Evolutionary conservation across 192 early-diverging fungal genomes (phyloP).

Genomic region (Coemansia guatemalensis): DNA sequence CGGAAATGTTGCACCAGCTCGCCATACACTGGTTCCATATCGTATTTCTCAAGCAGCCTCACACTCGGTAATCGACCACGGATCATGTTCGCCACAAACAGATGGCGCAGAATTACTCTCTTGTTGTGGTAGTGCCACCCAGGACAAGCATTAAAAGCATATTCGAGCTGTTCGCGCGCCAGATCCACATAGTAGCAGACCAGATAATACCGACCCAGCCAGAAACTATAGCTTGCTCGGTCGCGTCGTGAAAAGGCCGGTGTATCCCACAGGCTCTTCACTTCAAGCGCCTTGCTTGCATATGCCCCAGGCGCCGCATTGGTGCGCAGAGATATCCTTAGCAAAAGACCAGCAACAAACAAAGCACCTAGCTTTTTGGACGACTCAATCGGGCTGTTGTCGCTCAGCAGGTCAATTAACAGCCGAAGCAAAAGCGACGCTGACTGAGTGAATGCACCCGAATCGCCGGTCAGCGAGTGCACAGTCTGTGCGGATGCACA

Average conservation of each 20-base stretch:
- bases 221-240: slow-evolving; percentile 37
- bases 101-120: slow-evolving; percentile 38
- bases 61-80: slow-evolving; percentile 29
- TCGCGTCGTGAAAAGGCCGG: slow-evolving; percentile 30
- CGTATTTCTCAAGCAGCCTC: slow-evolving; percentile 34
- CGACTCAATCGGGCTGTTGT: slow-evolving; percentile 21
- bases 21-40: slow-evolving; percentile 40
- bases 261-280: slow-evolving; percentile 8
- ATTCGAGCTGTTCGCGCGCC: slow-evolving; percentile 36
- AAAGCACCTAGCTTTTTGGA: slow-evolving; percentile 34
- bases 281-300: slow-evolving; percentile 47
- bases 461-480: slow-evolving; percentile 11
- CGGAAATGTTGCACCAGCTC: slow-evolving; percentile 26
- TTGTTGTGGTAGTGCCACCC: slow-evolving; percentile 47
- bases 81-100: slow-evolving; percentile 47
- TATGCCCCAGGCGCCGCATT: slow-evolving; percentile 43
- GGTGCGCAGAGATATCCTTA: slow-evolving; percentile 43
- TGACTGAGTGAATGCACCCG: slow-evolving; percentile 31
- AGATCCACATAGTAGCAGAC: slow-evolving; percentile 43
- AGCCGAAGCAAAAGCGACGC: slow-evolving; percentile 37
- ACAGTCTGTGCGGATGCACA: slow-evolving; percentile 29
- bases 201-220: slow-evolving; percentile 48
- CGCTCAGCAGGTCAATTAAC: slow-evolving; percentile 34
- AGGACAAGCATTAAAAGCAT: slow-evolving; percentile 38
- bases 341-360: slow-evolving; percentile 34